Evolutionary conservation across 1,284 basidiomycete genomes (phyloP).

Genomic region (Thecaphora thlaspeos): DNA sequence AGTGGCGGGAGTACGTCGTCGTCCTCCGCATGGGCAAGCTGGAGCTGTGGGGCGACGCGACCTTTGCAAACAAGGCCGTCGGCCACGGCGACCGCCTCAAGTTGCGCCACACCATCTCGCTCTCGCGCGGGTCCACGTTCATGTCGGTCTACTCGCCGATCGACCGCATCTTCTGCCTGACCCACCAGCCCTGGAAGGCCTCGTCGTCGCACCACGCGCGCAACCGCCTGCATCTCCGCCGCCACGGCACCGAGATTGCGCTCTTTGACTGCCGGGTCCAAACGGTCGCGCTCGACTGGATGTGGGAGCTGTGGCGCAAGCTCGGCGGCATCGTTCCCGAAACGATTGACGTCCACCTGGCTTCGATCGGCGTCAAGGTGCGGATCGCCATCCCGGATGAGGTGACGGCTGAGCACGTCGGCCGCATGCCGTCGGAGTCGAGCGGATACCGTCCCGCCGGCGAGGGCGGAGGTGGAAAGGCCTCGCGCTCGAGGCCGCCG

Average conservation of each 20-base stretch:
- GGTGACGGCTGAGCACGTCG: too few species aligned
- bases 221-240: conserved; percentile 59
- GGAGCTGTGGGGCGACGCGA: conserved; percentile 75
- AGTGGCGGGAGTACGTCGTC: conserved; percentile 76
- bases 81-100: conserved; percentile 60
- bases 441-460: neutral
- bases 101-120: conserved; percentile 69
- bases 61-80: conserved; percentile 27
- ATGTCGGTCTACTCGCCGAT: conserved; percentile 77
- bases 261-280: conserved; percentile 68
- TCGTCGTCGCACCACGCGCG: conserved; percentile 6
- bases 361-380: conserved; percentile 65
- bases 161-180: conserved; percentile 75
- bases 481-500: too few species aligned
- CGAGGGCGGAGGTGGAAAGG: too few species aligned
- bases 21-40: conserved; percentile 71
- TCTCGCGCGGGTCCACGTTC: conserved; percentile 65
- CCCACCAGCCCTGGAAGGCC: conserved; percentile 58
- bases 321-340: conserved; percentile 63
- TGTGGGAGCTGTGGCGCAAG: conserved; percentile 75
- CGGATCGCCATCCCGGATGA: conserved; percentile 67
- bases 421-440: conserved; percentile 50
- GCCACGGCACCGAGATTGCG: conserved; percentile 71
- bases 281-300: conserved; percentile 74
- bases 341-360: conserved; percentile 62